Evolutionary conservation across 2,329 filamentous ascomycete genomes (phyloP).

Genomic region (Cladosporium sp.): DNA sequence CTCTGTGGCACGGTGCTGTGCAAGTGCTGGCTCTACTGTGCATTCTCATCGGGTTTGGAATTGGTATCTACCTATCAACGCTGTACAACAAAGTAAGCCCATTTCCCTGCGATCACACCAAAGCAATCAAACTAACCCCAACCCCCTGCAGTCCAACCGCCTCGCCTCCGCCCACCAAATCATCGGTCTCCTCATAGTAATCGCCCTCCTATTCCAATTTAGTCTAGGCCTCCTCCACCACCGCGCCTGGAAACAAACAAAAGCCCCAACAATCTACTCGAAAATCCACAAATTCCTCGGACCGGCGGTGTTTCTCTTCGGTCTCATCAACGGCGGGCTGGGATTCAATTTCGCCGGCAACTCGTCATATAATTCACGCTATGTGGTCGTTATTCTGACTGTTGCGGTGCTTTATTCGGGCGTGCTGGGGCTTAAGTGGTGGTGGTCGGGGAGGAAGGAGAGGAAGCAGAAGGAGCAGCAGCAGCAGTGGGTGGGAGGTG

Average conservation of each 20-base stretch:
- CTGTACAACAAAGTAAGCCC: slow-evolving; percentile 27
- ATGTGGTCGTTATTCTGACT: background rate
- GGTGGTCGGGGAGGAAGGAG: slow-evolving; percentile 2
- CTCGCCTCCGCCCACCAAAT: slow-evolving; percentile 47
- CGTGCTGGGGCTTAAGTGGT: background rate
- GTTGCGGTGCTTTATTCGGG: slow-evolving; percentile 5
- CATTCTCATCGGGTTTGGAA: slow-evolving; percentile 32
- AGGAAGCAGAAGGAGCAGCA: background rate
- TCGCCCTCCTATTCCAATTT: slow-evolving; percentile 51
- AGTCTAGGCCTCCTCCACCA: slow-evolving; percentile 54
- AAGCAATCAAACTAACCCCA: background rate
- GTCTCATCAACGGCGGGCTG: slow-evolving; percentile 53
- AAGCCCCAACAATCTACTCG: slow-evolving; percentile 45
- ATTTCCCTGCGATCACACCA: slow-evolving; percentile 24
- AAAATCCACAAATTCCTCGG: slow-evolving; percentile 56
- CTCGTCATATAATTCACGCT: slow-evolving; percentile 6
- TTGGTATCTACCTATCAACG: slow-evolving; percentile 38
- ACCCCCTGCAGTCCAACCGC: slow-evolving; percentile 12
- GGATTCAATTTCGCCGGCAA: slow-evolving; percentile 56
- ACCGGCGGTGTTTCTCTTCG: slow-evolving; percentile 49
- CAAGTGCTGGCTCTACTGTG: slow-evolving; percentile 35
- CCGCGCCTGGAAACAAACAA: slow-evolving; percentile 40
- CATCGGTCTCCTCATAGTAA: slow-evolving; percentile 52
- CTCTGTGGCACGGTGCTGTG: slow-evolving; percentile 38
- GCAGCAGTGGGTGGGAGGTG: slow-evolving; percentile 5